Conservation (phyloP, 2,329 filamentous ascomycete species). For the Xenosphaeropsis pyriputrescens region DNA sequence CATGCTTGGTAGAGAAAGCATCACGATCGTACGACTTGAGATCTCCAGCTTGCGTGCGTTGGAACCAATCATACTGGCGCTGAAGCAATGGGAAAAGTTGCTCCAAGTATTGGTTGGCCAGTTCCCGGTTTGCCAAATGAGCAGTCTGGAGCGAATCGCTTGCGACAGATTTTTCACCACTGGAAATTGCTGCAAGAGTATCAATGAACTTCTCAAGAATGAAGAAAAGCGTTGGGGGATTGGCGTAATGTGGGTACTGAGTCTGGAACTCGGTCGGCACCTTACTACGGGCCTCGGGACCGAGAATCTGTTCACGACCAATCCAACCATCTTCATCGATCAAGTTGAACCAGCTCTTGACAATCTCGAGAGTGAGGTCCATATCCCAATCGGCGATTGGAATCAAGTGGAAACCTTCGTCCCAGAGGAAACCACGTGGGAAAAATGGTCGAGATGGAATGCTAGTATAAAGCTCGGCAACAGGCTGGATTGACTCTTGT, state of each 20-base stretch:
- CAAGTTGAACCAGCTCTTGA: slow-evolving; percentile 89
- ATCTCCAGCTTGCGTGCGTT: slow-evolving; percentile 78
- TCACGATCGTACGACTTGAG: slow-evolving; percentile 83
- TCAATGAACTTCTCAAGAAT: slow-evolving; percentile 74
- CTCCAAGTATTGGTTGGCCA: slow-evolving; percentile 57
- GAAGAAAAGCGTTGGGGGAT: slow-evolving; percentile 89
- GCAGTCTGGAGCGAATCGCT: slow-evolving; percentile 40
- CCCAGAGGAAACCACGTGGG: slow-evolving; percentile 92
- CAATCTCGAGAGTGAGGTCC: slow-evolving; percentile 72
- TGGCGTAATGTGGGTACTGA: slow-evolving; percentile 95
- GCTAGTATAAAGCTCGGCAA: slow-evolving; percentile 79
- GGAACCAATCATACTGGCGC: slow-evolving; percentile 90
- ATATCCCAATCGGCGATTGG: slow-evolving; percentile 91
- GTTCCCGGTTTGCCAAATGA: slow-evolving; percentile 51
- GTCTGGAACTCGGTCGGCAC: slow-evolving; percentile 86
- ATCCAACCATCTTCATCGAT: slow-evolving; percentile 99
- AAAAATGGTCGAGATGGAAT: slow-evolving; percentile 93
- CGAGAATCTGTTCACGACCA: slow-evolving; percentile 87
- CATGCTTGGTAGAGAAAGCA: slow-evolving; percentile 80
- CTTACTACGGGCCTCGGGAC: slow-evolving; percentile 82
- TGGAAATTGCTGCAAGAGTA: slow-evolving; percentile 43
- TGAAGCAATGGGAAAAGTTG: slow-evolving; percentile 76
- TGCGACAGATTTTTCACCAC: slow-evolving; percentile 28
- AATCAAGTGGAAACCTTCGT: slow-evolving; percentile 90
- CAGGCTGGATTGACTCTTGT: slow-evolving; percentile 58